Conservation (phyloP, 345 rosid genomes). For the Camelina neglecta region DNA sequence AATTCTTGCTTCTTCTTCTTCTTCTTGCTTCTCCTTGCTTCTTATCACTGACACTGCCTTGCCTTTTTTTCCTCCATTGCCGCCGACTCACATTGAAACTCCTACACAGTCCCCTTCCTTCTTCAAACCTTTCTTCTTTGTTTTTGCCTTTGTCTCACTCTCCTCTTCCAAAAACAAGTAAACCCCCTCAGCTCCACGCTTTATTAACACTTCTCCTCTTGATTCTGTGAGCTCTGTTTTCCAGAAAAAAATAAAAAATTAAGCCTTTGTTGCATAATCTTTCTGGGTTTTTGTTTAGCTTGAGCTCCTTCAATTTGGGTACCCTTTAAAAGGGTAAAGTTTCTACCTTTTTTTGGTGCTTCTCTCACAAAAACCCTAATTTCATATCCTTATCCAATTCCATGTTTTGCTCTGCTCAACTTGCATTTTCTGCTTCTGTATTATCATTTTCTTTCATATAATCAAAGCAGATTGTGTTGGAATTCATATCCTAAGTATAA, state of each 20-base stretch:
- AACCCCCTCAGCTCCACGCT: not conserved
- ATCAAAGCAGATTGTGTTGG: constrained; percentile 23
- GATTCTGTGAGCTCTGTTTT: not conserved
- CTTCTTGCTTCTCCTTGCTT: constrained; percentile 10
- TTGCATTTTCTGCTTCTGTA: constrained; percentile 6
- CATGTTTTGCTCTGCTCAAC: constrained; percentile 5
- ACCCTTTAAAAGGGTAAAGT: not conserved
- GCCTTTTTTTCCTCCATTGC: not conserved
- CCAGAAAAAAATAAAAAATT: too few relatives aligned
- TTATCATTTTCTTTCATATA: not conserved
- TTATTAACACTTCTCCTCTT: not conserved
- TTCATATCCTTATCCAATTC: not conserved
- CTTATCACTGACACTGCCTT: constrained; percentile 10
- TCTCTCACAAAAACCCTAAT: constrained; percentile 28
- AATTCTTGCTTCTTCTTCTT: constrained; percentile 15
- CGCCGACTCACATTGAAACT: not conserved
- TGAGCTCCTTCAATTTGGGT: constrained; percentile 22
- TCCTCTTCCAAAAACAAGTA: not conserved
- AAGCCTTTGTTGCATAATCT: not conserved
- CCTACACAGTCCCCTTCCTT: not conserved
- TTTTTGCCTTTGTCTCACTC: not conserved
- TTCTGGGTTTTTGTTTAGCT: constrained; percentile 27
- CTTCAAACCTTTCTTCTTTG: not conserved
- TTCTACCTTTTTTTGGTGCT: constrained; percentile 3
- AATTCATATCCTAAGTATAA: not conserved